Base-by-base conservation (phyloP, 1,284 basidiomycete species). In the Cryptococcus sp. region DNA sequence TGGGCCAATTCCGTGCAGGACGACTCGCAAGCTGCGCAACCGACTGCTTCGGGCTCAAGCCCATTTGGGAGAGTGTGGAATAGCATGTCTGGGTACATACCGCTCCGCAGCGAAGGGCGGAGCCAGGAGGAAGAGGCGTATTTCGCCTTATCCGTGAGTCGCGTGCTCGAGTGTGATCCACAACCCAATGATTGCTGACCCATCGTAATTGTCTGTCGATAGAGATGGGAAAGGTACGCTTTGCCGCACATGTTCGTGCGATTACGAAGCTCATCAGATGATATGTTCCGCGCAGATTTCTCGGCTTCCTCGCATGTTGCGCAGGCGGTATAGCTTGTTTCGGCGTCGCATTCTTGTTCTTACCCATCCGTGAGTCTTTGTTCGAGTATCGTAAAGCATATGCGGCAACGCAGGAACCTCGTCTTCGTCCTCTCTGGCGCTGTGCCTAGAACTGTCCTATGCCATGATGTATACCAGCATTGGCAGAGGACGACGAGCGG, bases 81-180 rank as follows among this genome's bases (percentile, higher is more conserved):
- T 84, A 88, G 73, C 17, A 71, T 84, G 20, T 82, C 80, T 10
- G 82, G 81, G n/a, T 98, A 97, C 72, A 88, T 98, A 47, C 95
- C 96, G 0, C 81, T 98, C 58, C 83, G 93, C 23, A 91, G 89
- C 5, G 86, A 77, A 64, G 91, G 93, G 63, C 82, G 86, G 44
- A 88, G 89, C 39, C 93, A 93, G 74, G 95, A 99, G 77, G 95
- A 99, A 70, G 93, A 98, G 74, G 95, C 95, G 2, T 97, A 89
- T 82, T 92, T 95, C 79, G 92, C 93, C 38, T 80, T 97, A 52
- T 91, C 89, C 88, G 88, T 91, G 66, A 61, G 79, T 54, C 5
- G 42, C 42, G 42, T n/a, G 42, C 42, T n/a, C 5, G 2, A 13
- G 10, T 2, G 5, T 22, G 23, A 5, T 31, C 50, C 44, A 35